Base-by-base conservation (phyloP, 2,329 filamentous ascomycete genomes). In the Cordyceps farinosa region DNA sequence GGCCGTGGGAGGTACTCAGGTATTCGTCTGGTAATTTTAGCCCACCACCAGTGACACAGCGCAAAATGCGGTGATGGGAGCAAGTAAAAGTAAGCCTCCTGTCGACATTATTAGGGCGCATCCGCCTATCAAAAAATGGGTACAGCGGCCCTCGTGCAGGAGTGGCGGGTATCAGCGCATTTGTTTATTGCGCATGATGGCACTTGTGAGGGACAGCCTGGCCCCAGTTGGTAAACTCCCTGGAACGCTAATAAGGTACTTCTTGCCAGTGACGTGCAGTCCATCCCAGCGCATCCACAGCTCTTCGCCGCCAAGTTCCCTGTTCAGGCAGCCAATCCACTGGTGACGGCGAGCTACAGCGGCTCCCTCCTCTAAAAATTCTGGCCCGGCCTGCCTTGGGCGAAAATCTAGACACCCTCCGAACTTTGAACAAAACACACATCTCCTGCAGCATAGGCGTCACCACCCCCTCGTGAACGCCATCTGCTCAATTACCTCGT, bases 391-490 rank as follows among this genome's bases (percentile, higher is more conserved):
- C 52, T 36, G 40, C 5, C 36, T 56, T 8, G 44, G 45, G 11
- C 60, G 22, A 62, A 62, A 62, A 56, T 51, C 52, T 15, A 22
- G 27, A 56, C 42, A 22, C 59, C 34, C 51, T 54, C 52, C 42
- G 10, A 38, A 51, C 42, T 56, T 62, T 56, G 40, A 56, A 62
- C 52, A 52, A 62, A 62, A 62, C 60, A 22, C 22, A 61, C 59
- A 62, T 56, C 51, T 56, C 42, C n/a, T 34, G 42, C 51, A 50
- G 52, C 36, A 55, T 56, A 56, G 52, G 60, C 60, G 60, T 62
- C 60, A 56, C 52, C 36, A 34, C 44, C 27, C 32, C 52, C 36
- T 30, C n/a, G 62, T 63, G 55, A 50, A 42, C 62, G 55, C 50
- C 38, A 47, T 53, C 62, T 56, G 62, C 48, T 48, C 56, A 63